Conservation (phyloP, 441 rosid species). For the Bruguiera hainesii region DNA sequence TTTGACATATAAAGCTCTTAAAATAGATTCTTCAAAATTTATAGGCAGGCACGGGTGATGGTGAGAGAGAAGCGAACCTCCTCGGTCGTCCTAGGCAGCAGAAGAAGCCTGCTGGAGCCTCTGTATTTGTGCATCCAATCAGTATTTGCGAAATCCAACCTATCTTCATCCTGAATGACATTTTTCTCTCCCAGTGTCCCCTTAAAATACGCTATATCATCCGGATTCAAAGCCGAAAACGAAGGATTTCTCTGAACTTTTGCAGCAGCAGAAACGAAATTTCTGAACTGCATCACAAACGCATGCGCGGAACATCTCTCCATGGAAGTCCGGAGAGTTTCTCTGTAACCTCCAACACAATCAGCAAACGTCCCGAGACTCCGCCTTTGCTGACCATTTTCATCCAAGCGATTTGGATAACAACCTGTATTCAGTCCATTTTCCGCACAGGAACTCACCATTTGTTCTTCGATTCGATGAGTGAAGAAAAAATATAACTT, state of each 20-base stretch:
- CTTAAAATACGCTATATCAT: slow-evolving; percentile 62
- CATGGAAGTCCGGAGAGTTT: background rate
- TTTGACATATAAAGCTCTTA: no score
- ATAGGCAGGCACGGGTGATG: background rate
- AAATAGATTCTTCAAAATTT: background rate
- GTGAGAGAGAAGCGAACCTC: slow-evolving; percentile 43
- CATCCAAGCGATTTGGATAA: slow-evolving; percentile 21
- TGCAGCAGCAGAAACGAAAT: slow-evolving; percentile 41
- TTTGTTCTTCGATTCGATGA: no score
- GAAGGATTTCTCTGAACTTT: slow-evolving; percentile 53
- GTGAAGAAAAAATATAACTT: no score
- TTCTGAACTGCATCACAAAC: slow-evolving; percentile 26
- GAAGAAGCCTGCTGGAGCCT: slow-evolving; percentile 81
- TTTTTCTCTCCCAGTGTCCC: slow-evolving; percentile 62
- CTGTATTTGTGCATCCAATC: slow-evolving; percentile 91
- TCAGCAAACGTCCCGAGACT: slow-evolving; percentile 12
- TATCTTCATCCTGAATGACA: slow-evolving; percentile 76
- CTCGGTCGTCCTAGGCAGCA: slow-evolving; percentile 62
- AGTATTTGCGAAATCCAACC: slow-evolving; percentile 58
- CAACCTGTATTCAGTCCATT: slow-evolving; percentile 24
- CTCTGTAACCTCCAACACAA: slow-evolving; percentile 9
- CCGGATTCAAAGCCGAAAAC: slow-evolving; percentile 58
- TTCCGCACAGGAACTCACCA: background rate
- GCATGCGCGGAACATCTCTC: background rate
- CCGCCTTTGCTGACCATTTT: slow-evolving; percentile 20